Percentiles rank a stretch among this genome's conserved stretches.
phyloP scores from a whole-genome alignment of 345 rosid genomes.

The Clarkia xantiana region DNA sequence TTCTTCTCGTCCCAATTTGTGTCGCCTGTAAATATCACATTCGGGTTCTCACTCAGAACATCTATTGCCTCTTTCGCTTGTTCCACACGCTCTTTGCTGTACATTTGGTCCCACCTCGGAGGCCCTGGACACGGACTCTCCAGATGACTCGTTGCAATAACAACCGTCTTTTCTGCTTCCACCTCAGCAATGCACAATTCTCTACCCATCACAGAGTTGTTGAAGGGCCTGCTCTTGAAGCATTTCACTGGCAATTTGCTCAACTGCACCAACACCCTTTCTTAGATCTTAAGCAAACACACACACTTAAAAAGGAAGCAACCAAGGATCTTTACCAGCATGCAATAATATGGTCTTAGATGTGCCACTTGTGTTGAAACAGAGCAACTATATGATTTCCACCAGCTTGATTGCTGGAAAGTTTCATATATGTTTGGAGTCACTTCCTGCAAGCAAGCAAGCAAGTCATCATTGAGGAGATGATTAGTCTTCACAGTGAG shows the following conservation, averaged over 20 bases:
- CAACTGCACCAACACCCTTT: constrained; percentile 31
- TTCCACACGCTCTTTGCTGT: constrained; percentile 67
- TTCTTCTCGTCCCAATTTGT: constrained; percentile 92
- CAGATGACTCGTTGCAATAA: constrained; percentile 89
- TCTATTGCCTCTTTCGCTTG: constrained; percentile 59
- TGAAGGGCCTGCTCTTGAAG: constrained; percentile 41
- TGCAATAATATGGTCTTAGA: constrained; percentile 57
- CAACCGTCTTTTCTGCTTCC: constrained; percentile 39
- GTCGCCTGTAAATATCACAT: constrained; percentile 81
- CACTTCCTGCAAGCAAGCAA: constrained; percentile 48
- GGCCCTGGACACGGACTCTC: constrained; percentile 93
- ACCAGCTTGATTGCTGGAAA: constrained; percentile 62
- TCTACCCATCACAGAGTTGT: constrained; percentile 79
- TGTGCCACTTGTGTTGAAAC: constrained; percentile 29
- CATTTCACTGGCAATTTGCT: constrained; percentile 68
- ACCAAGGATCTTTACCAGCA: constrained; percentile 37
- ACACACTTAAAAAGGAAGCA: no score
- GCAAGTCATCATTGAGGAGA: constrained; percentile 1
- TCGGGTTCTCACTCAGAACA: constrained; percentile 34
- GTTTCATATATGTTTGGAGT: constrained; percentile 51
- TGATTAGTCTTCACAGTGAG: not conserved
- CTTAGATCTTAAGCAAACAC: no score
- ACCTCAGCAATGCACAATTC: constrained; percentile 63
- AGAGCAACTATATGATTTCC: constrained; percentile 70
- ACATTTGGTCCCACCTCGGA: constrained; percentile 97